Conservation (phyloP, 345 rosid genomes). For the Noccaea bulbosa region DNA sequence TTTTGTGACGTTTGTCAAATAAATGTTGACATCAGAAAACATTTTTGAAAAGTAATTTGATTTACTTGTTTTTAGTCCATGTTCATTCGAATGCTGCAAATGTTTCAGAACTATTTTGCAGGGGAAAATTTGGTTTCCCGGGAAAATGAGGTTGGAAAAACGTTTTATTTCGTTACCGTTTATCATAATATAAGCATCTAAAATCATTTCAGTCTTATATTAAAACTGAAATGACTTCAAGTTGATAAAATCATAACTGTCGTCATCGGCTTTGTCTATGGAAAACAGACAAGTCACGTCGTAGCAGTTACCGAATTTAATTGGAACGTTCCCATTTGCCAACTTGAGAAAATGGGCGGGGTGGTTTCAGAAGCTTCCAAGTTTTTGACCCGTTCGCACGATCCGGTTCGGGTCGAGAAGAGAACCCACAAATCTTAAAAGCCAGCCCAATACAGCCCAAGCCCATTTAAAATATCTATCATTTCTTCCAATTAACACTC, state of each 20-base stretch:
- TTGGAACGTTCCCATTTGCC: constrained; percentile 30
- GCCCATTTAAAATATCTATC: neutral
- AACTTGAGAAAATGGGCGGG: neutral
- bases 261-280: constrained; percentile 11
- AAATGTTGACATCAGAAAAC: constrained; percentile 8
- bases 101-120: neutral
- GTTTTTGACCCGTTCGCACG: constrained; percentile 1
- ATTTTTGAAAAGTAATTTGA: neutral
- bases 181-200: too few species aligned
- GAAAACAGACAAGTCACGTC: constrained; percentile 37
- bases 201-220: neutral
- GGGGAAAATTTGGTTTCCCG: neutral
- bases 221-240: constrained; percentile 10
- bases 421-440: neutral
- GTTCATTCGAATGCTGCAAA: constrained; percentile 7
- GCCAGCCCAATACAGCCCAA: neutral
- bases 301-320: constrained; percentile 11
- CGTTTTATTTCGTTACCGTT: neutral
- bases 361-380: constrained; percentile 8
- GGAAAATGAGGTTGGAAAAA: neutral
- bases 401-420: neutral
- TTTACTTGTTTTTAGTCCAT: neutral
- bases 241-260: constrained; percentile 24
- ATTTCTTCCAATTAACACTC: neutral
- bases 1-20: constrained; percentile 20